These are phyloP conservation scores for Cyberlindnera veronae DNA, from an alignment of 805 yeast species.

Conservation along the genomic window DNA sequence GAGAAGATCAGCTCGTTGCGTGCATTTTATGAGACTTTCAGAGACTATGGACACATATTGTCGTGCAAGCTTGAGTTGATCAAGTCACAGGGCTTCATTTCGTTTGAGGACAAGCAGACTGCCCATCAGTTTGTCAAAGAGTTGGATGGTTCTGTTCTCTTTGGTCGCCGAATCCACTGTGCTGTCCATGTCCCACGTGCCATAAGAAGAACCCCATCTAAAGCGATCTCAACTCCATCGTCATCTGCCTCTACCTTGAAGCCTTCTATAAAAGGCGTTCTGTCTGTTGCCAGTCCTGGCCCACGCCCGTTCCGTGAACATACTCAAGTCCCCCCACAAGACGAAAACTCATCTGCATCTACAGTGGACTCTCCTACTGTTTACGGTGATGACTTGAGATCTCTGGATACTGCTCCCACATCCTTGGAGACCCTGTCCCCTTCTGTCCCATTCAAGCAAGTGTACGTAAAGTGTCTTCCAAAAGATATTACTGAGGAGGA, in stretches of 20 bases:
- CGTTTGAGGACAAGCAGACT: slow-evolving; percentile 31
- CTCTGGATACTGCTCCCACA: neutral
- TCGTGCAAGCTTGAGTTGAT: slow-evolving; percentile 38
- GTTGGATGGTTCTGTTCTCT: slow-evolving; percentile 28
- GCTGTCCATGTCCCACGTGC: slow-evolving; percentile 38
- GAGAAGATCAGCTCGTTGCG: slow-evolving; percentile 35
- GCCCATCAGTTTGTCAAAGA: slow-evolving; percentile 35
- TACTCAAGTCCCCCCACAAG: no score
- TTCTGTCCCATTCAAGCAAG: slow-evolving; percentile 13
- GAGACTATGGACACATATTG: slow-evolving; percentile 41
- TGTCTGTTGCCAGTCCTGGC: neutral
- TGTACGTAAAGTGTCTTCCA: slow-evolving; percentile 51
- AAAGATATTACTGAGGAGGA: slow-evolving; percentile 35
- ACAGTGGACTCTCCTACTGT: neutral
- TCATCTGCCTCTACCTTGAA: slow-evolving; percentile 8
- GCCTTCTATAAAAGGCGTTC: neutral
- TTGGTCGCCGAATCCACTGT: slow-evolving; percentile 33
- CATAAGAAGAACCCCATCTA: slow-evolving; percentile 8
- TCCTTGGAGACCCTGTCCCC: neutral
- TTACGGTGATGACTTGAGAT: no score
- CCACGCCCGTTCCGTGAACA: neutral
- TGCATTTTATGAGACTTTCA: slow-evolving; percentile 47
- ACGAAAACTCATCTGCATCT: neutral
- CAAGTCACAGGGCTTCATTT: slow-evolving; percentile 40
- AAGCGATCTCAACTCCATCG: slow-evolving; percentile 1